Base-by-base conservation (phyloP, 805 yeast species). In the Kodamaea jinghongensis region DNA sequence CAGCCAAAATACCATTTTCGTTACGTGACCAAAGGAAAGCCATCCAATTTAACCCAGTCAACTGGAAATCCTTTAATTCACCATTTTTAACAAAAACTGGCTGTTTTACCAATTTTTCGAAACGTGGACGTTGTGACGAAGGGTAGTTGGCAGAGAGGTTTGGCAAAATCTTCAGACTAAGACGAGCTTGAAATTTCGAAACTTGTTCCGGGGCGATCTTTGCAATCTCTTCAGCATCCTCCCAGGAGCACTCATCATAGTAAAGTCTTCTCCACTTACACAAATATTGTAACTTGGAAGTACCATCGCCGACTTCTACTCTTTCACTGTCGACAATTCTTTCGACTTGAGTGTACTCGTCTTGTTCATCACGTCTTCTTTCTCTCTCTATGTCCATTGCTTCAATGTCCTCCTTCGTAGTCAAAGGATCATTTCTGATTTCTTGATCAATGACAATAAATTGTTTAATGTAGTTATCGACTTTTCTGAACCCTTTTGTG, bases 11-110 rank as follows among this genome's bases (percentile, higher is more conserved):
- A 41, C 99, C 98, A 61, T 93, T 93, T 66, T 93, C 97, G 62
- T 91, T 87, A 54, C 97, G 78, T 3, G 96, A 87, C 99, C 99
- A 93, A 45, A 93, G 69, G 60, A 91, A 93, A 0, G 99, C 99
- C 99, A 93, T 93, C 99, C 99, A 93, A 63, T 93, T 93, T 46
- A 93, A 75, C 41, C 99, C 99, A 0, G 99, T 93, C 60, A 93
- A 75, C 70, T 93, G 99, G 76, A 93, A 93, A 67, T 93, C 99
- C 60, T 99, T 79, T 48, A 93, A 73, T 60, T 85, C 93, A 36
- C 97, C 96, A 55, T 84, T 82, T 58, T 89, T 89, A 48, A 93
- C 82, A 56, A 84, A 93, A 10, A 81, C 73, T 1, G 99, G 99
- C 64, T 93, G 99, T 39, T 74, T 75, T 20, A 76, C 76, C 38